These are phyloP conservation scores for Aspergillus ibericus DNA, from an alignment of 2,329 filamentous ascomycete genomes.

Conservation along the genomic window DNA sequence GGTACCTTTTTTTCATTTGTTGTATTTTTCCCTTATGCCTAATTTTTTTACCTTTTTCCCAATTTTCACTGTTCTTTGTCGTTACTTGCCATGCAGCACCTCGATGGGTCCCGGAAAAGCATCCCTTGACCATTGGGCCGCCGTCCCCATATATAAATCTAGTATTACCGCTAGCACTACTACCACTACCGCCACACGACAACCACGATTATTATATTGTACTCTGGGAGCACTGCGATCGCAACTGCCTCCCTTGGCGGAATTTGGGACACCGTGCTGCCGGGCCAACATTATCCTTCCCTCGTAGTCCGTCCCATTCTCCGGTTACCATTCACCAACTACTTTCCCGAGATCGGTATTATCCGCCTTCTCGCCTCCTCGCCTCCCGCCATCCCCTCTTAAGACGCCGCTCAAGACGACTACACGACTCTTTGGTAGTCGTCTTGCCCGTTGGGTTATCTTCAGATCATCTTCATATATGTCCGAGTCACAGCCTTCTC, in stretches of 20 bases:
- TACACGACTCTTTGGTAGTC: neutral
- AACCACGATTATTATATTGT: no score
- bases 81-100: neutral
- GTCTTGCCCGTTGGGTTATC: neutral
- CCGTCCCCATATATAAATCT: neutral
- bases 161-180: neutral
- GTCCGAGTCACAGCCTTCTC: conserved; percentile 20
- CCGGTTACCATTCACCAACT: no score
- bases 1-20: no score
- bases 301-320: no score
- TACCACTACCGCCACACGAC: neutral
- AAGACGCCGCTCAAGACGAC: neutral
- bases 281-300: no score
- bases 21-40: neutral
- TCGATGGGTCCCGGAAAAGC: neutral
- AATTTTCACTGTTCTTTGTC: neutral
- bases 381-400: neutral
- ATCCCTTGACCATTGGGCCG: neutral
- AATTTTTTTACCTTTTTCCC: neutral
- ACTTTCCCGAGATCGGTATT: no score
- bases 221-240: no score
- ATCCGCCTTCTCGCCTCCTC: neutral
- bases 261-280: no score
- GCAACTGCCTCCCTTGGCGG: no score
- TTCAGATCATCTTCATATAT: conserved; percentile 11